phyloP scores from a whole-genome alignment of 805 yeast genomes.

The Starmerella bacillaris region DNA sequence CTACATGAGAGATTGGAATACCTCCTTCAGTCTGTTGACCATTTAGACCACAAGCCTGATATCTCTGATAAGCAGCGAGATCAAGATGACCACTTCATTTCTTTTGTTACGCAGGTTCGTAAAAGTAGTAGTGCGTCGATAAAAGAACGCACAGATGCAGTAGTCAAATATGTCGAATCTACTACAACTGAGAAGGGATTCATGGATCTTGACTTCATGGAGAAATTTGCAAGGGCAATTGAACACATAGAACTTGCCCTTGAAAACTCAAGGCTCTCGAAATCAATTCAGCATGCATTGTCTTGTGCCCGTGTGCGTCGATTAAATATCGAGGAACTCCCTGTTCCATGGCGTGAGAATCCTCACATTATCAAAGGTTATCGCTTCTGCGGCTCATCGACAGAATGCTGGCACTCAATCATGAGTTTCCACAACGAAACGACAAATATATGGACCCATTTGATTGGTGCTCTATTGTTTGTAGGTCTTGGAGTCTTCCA shows the following conservation, averaged over 20 bases:
- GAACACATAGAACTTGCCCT: slow-evolving; percentile 22
- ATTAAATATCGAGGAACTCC: slow-evolving; percentile 70
- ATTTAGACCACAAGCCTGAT: not conserved
- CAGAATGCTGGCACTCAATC: slow-evolving; percentile 41
- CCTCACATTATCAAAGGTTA: slow-evolving; percentile 71
- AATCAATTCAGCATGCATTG: slow-evolving; percentile 16
- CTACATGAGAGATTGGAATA: not conserved
- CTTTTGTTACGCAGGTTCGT: not conserved
- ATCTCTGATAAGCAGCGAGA: not conserved
- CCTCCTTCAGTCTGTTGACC: not conserved
- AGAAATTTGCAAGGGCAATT: slow-evolving; percentile 19
- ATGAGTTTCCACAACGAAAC: slow-evolving; percentile 67
- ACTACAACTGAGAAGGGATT: slow-evolving; percentile 17
- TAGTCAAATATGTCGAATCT: slow-evolving; percentile 20
- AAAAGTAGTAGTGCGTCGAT: not conserved
- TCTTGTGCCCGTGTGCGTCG: slow-evolving; percentile 25
- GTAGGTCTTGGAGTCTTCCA: slow-evolving; percentile 38
- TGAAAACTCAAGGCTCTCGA: slow-evolving; percentile 20
- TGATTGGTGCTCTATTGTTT: slow-evolving; percentile 47
- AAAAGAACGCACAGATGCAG: slow-evolving; percentile 3
- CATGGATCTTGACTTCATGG: slow-evolving; percentile 12
- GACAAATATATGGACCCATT: slow-evolving; percentile 84
- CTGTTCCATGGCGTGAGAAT: slow-evolving; percentile 86
- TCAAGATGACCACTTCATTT: not conserved
- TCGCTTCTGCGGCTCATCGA: slow-evolving; percentile 53